A percentile compares a stretch with the other conserved stretches of the same genome.
These are phyloP conservation scores for Picochlorum sp. DNA, from an alignment of 139 green algal species.

Conservation along the genomic window DNA sequence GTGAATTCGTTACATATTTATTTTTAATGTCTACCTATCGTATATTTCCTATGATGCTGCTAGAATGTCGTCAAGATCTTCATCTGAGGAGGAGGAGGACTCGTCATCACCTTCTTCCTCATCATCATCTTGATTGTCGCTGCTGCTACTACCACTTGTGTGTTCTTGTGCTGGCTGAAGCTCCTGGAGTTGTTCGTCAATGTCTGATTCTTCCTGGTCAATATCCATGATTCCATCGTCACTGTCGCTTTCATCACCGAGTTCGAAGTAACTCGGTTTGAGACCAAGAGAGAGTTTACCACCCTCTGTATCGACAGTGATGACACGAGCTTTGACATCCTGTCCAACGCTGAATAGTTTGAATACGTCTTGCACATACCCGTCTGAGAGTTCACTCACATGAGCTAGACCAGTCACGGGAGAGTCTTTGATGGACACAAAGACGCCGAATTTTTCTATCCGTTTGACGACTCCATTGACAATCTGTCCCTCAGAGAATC, in stretches of 20 bases:
- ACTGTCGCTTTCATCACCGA: slow-evolving; percentile 26
- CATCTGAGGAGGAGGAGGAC: no score
- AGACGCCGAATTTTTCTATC: slow-evolving; percentile 77
- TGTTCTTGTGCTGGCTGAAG: no score
- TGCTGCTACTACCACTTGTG: neutral
- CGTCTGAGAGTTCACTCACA: slow-evolving; percentile 68
- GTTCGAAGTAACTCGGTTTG: slow-evolving; percentile 54
- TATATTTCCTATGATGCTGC: no score
- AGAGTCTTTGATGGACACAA: slow-evolving; percentile 57
- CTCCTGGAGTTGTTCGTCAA: neutral
- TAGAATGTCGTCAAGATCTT: no score
- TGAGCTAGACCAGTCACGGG: slow-evolving; percentile 59
- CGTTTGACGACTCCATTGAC: slow-evolving; percentile 48
- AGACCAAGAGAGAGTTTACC: slow-evolving; percentile 57
- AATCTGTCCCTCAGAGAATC: slow-evolving; percentile 41
- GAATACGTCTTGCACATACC: slow-evolving; percentile 52
- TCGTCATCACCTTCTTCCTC: no score
- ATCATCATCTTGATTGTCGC: neutral
- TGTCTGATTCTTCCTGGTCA: slow-evolving; percentile 15
- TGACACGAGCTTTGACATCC: slow-evolving; percentile 56
- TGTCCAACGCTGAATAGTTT: slow-evolving; percentile 42
- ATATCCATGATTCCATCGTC: slow-evolving; percentile 35
- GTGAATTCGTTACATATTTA: no score
- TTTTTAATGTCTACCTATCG: no score
- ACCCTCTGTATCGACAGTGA: slow-evolving; percentile 47